Base-by-base conservation (phyloP, 2,329 filamentous ascomycete species). In the Fusarium protoensiforme region DNA sequence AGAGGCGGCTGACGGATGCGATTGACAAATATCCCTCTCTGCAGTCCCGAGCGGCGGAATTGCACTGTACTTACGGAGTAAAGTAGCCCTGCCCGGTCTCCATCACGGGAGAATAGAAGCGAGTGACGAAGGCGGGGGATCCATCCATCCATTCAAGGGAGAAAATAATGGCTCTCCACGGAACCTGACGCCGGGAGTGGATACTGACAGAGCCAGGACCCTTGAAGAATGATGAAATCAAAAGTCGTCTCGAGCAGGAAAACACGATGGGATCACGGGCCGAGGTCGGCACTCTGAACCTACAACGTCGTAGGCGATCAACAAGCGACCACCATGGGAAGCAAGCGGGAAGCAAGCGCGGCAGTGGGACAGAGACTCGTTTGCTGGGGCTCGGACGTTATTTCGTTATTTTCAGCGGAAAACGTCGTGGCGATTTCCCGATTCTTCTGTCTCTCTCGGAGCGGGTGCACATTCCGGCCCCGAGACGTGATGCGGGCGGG, bases 351-450 rank as follows among this genome's bases (percentile, higher is more conserved):
- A 35, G 43, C 31, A 53, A 24, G 11, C 11, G 24, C 46, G 58
- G 41, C 39, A 61, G 14, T 20, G 46, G 29, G 18, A 33, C 16
- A 27, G n/a, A 22, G 29, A 18, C 14, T 61, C 31, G 29, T 48
- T 33, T 36, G 53, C 53, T 56, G 58, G 39, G 58, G 58, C n/a
- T 36, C 18, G 29, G 33, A 22, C 48, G 36, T 59, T 62, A 71
- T 68, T 73, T 74, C 59, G 71, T 51, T 38, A 53, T 39, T 61
- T 35, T 24, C 16, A 65, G 67, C 51, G 22, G 61, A 29, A 16
- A 33, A 18, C 29, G n/a, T 41, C 22, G 33, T 53, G 20, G 46
- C 14, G 64, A 61, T 62, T 68, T 57, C 43, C 60, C 33, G 54
- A 61, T n/a, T 54, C n/a, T 51, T 36, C 54, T 18, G 9, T 18